phyloP scores from a whole-genome alignment of 2,329 filamentous ascomycete species.

The Cercospora beticola region DNA sequence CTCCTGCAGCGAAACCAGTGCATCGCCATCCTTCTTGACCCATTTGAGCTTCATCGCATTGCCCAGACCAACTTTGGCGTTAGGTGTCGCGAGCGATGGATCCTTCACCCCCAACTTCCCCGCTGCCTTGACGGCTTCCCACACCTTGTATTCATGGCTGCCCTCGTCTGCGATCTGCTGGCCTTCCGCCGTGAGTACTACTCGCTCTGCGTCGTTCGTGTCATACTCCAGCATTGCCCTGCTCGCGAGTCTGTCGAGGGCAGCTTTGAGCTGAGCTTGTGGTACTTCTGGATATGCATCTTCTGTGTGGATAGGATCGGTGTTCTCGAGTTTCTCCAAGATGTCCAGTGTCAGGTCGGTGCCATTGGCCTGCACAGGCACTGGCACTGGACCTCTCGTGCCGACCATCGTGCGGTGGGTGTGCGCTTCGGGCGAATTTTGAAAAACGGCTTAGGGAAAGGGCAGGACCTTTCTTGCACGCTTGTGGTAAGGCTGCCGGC shows the following conservation, averaged over 20 bases:
- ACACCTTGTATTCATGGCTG: constrained; percentile 54
- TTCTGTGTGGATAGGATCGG: constrained; percentile 36
- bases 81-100: constrained; percentile 67
- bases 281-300: constrained; percentile 35
- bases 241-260: constrained; percentile 79
- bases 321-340: constrained; percentile 63
- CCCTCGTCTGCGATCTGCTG: constrained; percentile 64
- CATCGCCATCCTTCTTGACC: constrained; percentile 62
- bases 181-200: constrained; percentile 74
- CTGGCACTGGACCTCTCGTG: constrained; percentile 49
- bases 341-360: constrained; percentile 71
- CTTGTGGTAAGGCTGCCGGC: constrained; percentile 40
- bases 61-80: constrained; percentile 82
- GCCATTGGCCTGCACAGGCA: constrained; percentile 39
- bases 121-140: constrained; percentile 48
- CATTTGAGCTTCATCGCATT: constrained; percentile 82
- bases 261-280: constrained; percentile 68
- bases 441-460: neutral
- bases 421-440: neutral
- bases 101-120: constrained; percentile 50
- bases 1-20: constrained; percentile 59
- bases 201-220: constrained; percentile 75
- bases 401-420: constrained; percentile 21
- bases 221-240: constrained; percentile 86
- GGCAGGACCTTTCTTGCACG: neutral